Conservation (phyloP, 176 grass and related monocot genomes). For the Raddia guianensis region DNA sequence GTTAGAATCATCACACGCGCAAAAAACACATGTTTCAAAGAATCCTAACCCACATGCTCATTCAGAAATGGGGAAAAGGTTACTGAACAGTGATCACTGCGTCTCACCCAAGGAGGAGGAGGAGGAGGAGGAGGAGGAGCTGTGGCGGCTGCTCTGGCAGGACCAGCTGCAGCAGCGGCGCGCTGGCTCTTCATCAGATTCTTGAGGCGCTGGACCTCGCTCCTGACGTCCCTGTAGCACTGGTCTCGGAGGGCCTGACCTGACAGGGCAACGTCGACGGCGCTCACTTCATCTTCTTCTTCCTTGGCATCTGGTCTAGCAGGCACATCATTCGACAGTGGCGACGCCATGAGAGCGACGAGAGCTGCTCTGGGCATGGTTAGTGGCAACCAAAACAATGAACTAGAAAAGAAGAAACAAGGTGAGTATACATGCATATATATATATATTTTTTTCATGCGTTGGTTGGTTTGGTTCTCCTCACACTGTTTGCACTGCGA, state of each 20-base stretch:
- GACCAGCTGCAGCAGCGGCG: not conserved
- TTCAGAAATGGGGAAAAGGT: not conserved
- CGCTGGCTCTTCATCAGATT: not conserved
- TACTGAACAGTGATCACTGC: not conserved
- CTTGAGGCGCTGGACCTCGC: not conserved
- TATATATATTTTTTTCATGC: not conserved
- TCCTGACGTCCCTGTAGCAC: slow-evolving; percentile 19
- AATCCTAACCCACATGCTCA: not conserved
- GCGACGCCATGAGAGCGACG: not conserved
- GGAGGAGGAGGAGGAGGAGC: not conserved
- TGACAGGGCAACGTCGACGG: not conserved
- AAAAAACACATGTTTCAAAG: not conserved
- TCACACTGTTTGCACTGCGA: not conserved
- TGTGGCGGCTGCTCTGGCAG: not conserved
- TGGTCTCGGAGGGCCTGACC: not conserved
- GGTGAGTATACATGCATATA: not conserved
- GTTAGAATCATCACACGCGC: not conserved
- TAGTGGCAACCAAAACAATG: not conserved
- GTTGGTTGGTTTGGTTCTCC: not conserved
- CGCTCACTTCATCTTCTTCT: slow-evolving; percentile 19
- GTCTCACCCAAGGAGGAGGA: not conserved
- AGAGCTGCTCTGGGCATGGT: not conserved
- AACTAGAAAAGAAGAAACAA: not conserved
- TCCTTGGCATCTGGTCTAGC: not conserved
- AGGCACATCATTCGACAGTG: not conserved